Conservation (phyloP, 164 flowering plant genomes). For the Litsea cubeba region DNA sequence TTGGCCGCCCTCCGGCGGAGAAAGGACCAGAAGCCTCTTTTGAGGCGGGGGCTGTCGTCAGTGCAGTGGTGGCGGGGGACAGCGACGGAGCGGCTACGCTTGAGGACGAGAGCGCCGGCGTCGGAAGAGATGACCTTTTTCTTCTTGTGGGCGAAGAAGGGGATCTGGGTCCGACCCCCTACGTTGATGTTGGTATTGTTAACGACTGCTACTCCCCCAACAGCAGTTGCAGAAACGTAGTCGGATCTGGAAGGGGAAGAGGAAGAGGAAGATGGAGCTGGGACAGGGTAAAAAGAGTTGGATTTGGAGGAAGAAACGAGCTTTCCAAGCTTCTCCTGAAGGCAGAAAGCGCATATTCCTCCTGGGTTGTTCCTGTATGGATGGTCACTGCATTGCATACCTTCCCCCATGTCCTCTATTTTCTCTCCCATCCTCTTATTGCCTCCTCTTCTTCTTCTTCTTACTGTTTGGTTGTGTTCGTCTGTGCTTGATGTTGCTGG, state of each 20-base stretch:
- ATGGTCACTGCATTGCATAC: conserved; percentile 70
- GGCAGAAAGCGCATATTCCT: conserved; percentile 85
- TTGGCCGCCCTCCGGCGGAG: conserved; percentile 25
- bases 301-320: conserved; percentile 52
- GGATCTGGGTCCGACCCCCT: conserved; percentile 14
- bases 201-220: not conserved
- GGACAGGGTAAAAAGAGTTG: conserved; percentile 28
- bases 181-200: conserved; percentile 3
- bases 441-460: not conserved
- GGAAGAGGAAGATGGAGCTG: conserved; percentile 29
- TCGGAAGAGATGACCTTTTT: conserved; percentile 16
- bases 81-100: conserved; percentile 69
- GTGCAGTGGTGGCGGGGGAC: conserved; percentile 27
- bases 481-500: not conserved
- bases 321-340: conserved; percentile 83
- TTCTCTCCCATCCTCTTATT: conserved; percentile 18
- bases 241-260: conserved; percentile 33
- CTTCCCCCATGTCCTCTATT: conserved; percentile 44
- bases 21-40: conserved; percentile 79
- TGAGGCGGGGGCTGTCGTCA: conserved; percentile 31
- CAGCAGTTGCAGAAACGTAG: not conserved
- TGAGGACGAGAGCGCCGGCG: conserved; percentile 30
- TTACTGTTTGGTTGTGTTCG: not conserved
- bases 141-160: conserved; percentile 17
- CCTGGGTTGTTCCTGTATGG: conserved; percentile 72